Evolutionary conservation across 2,329 filamentous ascomycete genomes (phyloP), one percentile per base, ranked within the genome.

Genomic region (Ceratocystis albifundus): DNA sequence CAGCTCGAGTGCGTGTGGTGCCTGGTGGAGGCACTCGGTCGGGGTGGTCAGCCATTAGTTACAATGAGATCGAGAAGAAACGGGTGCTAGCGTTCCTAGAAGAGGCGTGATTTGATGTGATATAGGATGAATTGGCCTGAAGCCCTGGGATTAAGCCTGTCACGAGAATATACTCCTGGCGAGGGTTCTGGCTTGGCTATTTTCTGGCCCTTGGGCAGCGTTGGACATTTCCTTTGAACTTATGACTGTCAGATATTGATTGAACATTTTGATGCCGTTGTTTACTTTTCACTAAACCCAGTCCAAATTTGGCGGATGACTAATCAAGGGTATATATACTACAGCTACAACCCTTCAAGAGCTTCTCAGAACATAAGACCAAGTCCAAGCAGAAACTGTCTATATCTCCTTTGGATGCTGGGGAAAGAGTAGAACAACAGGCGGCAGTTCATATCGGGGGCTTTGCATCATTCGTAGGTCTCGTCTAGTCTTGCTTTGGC

Each of bases 1-100:
- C 41, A 48, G 66, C 57, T 28, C 64, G 66, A 12, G 61, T 59
- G 45, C 66, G 64, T n/a, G 66, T 22, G 4, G 62, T 41, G 2
- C 48, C 22, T 2, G 64, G 53, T 1, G 53, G 48, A 20, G 61
- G 62, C 20, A 22, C 65, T 36, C 41, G 65, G 28, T 67, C 65
- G 25, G 61, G 61, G 17, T 59, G 25, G 28, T 59, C 55, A 59
- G 55, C 28, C 55, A 59, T 59, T 17, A 7, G 36, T 59, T 17
- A 3, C 8, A 5, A 25, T 4, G 6, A 22, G 10, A 25, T 17
- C 4, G 32, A 20, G 20, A 32, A 20, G n/a, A 17, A 4, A 36
- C 28, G 6, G 15, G 55, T 59, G 25, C 17, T 36, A 10, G 2
- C 12, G 17, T 36, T 36, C n/a, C 32, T 1, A 8, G 6, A 6